phyloP scores from a whole-genome alignment of 495 filamentous ascomycete species.

The Xylaria intraflava region DNA sequence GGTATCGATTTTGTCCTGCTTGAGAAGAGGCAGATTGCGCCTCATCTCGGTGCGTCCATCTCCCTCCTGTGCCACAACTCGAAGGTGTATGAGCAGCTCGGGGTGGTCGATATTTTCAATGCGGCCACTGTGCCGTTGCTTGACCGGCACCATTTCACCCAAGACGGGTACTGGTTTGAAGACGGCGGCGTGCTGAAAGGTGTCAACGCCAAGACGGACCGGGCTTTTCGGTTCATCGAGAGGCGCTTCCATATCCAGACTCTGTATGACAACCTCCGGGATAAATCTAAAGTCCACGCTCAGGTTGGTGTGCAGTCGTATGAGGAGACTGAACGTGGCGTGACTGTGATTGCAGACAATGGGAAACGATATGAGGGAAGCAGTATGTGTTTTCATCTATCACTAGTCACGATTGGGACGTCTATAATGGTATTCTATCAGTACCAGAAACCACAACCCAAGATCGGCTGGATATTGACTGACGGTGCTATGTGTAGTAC shows the following conservation, averaged over 20 bases:
- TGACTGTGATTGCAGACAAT: constrained; percentile 13
- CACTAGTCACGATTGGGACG: background rate
- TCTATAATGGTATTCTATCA: background rate
- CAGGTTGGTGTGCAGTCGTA: constrained; percentile 13
- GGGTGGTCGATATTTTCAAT: constrained; percentile 23
- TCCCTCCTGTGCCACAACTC: constrained; percentile 21
- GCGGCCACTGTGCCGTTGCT: constrained; percentile 11
- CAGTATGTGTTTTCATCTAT: constrained; percentile 1
- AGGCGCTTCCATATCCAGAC: constrained; percentile 12
- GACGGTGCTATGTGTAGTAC: background rate
- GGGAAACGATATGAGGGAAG: constrained; percentile 17
- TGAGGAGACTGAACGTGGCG: constrained; percentile 11
- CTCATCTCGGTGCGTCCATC: constrained; percentile 32
- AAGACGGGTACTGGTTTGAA: constrained; percentile 15
- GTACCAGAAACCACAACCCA: background rate
- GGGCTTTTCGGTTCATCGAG: constrained; percentile 12
- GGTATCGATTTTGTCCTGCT: constrained; percentile 41
- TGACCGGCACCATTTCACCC: constrained; percentile 11
- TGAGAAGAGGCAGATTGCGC: constrained; percentile 37
- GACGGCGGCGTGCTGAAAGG: constrained; percentile 13
- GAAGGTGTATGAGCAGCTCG: constrained; percentile 43
- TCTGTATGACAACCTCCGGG: constrained; percentile 14
- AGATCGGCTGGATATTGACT: no score
- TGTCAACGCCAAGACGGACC: constrained; percentile 4
- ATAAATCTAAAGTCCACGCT: constrained; percentile 14